Conservation (phyloP, 2,329 filamentous ascomycete species). For the Fusarium redolens region DNA sequence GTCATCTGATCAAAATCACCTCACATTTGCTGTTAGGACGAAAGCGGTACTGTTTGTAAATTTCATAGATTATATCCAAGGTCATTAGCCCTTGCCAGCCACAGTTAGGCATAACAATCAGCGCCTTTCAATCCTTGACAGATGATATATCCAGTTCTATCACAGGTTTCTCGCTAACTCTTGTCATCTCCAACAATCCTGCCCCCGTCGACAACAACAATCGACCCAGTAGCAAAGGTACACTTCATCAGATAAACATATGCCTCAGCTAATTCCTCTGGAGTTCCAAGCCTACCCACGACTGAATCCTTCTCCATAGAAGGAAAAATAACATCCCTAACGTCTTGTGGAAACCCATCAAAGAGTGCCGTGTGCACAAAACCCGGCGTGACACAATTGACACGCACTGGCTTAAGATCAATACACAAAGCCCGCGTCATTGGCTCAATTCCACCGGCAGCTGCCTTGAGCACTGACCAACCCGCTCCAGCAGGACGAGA, state of each 20-base stretch:
- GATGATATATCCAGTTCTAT: no score
- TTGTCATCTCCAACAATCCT: neutral
- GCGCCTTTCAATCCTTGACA: no score
- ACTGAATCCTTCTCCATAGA: neutral
- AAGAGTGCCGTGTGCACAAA: neutral
- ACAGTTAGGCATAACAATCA: no score
- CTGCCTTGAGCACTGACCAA: fast-evolving
- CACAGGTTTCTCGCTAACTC: neutral
- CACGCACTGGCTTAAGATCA: neutral
- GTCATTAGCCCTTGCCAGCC: no score
- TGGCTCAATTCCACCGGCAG: neutral
- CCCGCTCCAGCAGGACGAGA: neutral
- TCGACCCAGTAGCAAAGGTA: neutral
- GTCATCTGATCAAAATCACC: no score
- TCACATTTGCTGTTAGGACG: no score
- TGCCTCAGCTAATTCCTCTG: neutral
- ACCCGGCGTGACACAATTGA: neutral
- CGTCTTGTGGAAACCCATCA: neutral
- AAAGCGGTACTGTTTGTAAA: no score
- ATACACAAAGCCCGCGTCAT: neutral
- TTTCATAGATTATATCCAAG: no score
- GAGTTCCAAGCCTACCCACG: neutral
- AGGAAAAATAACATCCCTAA: neutral
- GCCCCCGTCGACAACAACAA: neutral
- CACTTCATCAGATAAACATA: conserved; percentile 7